phyloP scores from a whole-genome alignment of 345 rosid genomes.

The Xanthoceras sorbifolium region DNA sequence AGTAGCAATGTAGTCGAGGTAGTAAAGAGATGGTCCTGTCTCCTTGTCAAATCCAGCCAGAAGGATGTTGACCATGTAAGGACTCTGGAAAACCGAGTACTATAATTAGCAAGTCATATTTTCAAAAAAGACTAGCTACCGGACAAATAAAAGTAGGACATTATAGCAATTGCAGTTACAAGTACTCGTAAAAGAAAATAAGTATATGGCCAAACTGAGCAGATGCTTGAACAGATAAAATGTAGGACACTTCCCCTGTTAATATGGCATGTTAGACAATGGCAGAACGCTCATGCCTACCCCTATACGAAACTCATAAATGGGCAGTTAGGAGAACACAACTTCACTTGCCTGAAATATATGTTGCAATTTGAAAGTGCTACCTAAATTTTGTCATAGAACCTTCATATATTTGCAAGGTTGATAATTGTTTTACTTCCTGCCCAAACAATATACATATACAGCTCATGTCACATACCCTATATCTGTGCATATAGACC shows the following conservation, averaged over 20 bases:
- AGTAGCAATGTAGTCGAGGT: conserved; percentile 92
- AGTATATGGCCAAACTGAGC: neutral
- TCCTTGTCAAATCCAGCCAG: conserved; percentile 95
- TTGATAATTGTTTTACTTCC: neutral
- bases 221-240: neutral
- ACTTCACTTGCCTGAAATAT: neutral
- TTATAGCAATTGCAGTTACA: neutral
- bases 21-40: conserved; percentile 90
- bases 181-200: neutral
- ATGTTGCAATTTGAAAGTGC: neutral
- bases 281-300: neutral
- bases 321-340: neutral
- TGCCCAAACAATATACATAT: neutral
- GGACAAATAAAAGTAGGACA: neutral
- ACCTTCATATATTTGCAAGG: neutral
- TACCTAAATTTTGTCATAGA: neutral
- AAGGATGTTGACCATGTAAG: conserved; percentile 85
- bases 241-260: neutral
- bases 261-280: neutral
- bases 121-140: neutral
- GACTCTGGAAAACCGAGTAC: conserved; percentile 55
- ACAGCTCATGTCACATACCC: neutral
- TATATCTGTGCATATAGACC: neutral
- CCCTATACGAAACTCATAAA: neutral
- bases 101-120: neutral